These are phyloP conservation scores for Aspergillus pseudotamarii DNA, from an alignment of 2,329 filamentous ascomycete species.

Conservation along the genomic window DNA sequence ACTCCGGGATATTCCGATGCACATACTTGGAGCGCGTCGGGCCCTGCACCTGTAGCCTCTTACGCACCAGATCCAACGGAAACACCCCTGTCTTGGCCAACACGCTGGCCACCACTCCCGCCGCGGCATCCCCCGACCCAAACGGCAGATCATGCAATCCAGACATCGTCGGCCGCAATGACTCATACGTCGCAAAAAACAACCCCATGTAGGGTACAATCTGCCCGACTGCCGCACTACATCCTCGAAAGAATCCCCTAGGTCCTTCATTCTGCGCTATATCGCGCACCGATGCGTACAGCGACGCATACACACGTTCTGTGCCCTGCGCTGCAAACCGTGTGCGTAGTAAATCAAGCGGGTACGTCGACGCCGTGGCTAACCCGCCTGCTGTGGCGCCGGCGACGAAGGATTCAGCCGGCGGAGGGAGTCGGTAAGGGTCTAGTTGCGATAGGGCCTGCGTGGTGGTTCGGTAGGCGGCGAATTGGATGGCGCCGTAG, in stretches of 20 bases:
- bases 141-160: conserved; percentile 58
- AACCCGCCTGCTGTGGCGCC: conserved; percentile 81
- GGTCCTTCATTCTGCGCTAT: conserved; percentile 76
- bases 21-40: conserved; percentile 79
- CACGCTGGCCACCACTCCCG: conserved; percentile 78
- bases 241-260: conserved; percentile 83
- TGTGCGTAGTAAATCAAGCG: conserved; percentile 87
- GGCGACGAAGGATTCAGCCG: conserved; percentile 78
- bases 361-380: conserved; percentile 85
- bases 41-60: conserved; percentile 92
- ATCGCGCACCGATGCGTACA: conserved; percentile 68
- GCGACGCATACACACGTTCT: conserved; percentile 74
- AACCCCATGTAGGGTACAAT: conserved; percentile 97
- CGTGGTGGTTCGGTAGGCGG: conserved; percentile 76
- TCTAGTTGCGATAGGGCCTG: conserved; percentile 63
- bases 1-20: conserved; percentile 85
- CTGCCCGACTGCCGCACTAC: conserved; percentile 78
- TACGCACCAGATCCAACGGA: conserved; percentile 87
- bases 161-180: conserved; percentile 62
- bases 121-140: conserved; percentile 79
- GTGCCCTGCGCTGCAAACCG: conserved; percentile 94
- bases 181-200: conserved; percentile 90
- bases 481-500: conserved; percentile 89
- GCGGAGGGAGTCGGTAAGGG: conserved; percentile 59
- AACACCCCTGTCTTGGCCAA: conserved; percentile 88